A percentile compares a stretch with the other conserved stretches of the same genome.
phyloP scores from a whole-genome alignment of 2,329 filamentous ascomycete species.

The Fusarium sp. region DNA sequence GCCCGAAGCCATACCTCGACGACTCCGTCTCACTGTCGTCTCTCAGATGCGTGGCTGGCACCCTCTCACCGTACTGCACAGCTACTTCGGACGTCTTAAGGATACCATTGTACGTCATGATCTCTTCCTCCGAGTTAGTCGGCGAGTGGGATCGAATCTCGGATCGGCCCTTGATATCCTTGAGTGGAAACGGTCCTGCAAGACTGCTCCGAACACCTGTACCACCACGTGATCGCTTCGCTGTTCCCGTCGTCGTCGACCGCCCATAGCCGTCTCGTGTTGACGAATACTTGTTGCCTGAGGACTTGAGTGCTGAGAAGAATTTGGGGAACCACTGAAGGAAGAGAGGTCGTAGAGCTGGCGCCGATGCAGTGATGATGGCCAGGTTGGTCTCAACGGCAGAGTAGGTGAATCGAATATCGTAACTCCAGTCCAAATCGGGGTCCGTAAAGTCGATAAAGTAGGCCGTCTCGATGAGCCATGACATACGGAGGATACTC shows the following conservation, averaged over 20 bases:
- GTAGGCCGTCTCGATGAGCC: constrained; percentile 40
- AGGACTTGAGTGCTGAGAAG: constrained; percentile 43
- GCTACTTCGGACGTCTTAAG: constrained; percentile 47
- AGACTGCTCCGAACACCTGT: constrained; percentile 17
- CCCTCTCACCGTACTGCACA: constrained; percentile 19
- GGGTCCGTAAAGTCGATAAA: constrained; percentile 5
- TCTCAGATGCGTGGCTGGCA: not conserved
- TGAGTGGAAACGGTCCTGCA: constrained; percentile 38
- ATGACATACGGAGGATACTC: constrained; percentile 49
- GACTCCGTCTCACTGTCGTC: not conserved
- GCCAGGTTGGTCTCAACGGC: constrained; percentile 53
- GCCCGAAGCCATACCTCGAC: not conserved
- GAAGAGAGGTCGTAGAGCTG: constrained; percentile 51
- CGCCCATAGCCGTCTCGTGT: constrained; percentile 24
- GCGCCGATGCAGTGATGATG: constrained; percentile 52
- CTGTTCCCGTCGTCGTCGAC: not conserved
- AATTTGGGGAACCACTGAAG: constrained; percentile 50
- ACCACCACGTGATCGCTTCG: constrained; percentile 23
- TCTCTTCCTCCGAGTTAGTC: constrained; percentile 52
- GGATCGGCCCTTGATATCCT: constrained; percentile 46
- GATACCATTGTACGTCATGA: constrained; percentile 55
- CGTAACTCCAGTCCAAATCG: constrained; percentile 41
- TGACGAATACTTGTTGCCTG: constrained; percentile 22
- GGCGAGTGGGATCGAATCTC: constrained; percentile 51
- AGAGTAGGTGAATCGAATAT: constrained; percentile 50